Base-by-base conservation (phyloP, 805 yeast genomes). In the Lipomyces lipofer region DNA sequence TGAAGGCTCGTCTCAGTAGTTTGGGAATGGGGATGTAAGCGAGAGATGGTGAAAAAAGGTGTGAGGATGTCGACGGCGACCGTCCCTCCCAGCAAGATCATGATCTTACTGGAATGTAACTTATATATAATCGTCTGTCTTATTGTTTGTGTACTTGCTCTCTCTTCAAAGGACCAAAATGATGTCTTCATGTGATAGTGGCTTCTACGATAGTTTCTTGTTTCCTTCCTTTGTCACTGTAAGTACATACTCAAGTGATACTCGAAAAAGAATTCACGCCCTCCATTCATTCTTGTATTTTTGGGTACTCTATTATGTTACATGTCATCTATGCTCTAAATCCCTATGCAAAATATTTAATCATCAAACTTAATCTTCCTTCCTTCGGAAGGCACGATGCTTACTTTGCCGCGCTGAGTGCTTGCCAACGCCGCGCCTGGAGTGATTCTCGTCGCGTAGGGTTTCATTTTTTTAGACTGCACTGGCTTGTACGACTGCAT, bases 311-410 rank as follows among this genome's bases (percentile, higher is more conserved):
- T 7, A 4, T 25, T 21, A 30, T 15, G 19, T 45, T 44, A n/a
- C 17, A 13, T 19, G 32, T 9, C n/a, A 12, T 35, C 9, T 35
- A 35, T 12, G 8, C 8, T 35, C 19, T 35, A 43, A 28, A 9
- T 6, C 17, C 30, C 21, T 19, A n/a, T 17, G 33, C 9, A n/a
- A n/a, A n/a, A n/a, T n/a, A n/a, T 19, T 33, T 40, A 24, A 12
- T 50, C 45, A 63, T 84, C 85, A 67, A 88, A 88, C 4, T 80
- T 85, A 38, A 79, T 76, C 69, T 90, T 92, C 72, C 88, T 91
- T 69, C 98, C 98, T n/a, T 84, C 76, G 1, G 97, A 86, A 47
- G 88, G 82, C 27, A 90, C 95, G 67, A 92, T 88, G 4, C 95
- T 91, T 17, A 89, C 88, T 65, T 88, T 85, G 7, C 84, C 95